Conservation (phyloP, 441 rosid genomes). For the Mallotus japonicus region DNA sequence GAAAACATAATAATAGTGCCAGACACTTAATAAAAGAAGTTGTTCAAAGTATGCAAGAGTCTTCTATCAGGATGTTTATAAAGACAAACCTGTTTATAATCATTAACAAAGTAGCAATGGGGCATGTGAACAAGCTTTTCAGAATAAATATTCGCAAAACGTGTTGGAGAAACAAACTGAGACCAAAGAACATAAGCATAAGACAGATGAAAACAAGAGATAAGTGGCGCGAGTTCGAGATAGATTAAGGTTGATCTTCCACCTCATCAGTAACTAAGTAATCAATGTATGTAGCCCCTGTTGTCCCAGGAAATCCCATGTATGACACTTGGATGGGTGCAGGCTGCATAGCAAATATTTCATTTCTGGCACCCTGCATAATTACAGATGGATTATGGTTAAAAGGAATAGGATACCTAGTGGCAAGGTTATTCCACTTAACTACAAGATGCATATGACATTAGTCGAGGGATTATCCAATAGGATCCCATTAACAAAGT, state of each 20-base stretch:
- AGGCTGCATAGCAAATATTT: constrained; percentile 97
- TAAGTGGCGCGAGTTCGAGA: not conserved
- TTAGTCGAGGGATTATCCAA: not conserved
- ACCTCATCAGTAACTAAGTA: constrained; percentile 99
- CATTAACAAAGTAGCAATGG: constrained; percentile 97
- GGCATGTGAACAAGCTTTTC: constrained; percentile 98
- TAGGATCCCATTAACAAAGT: not conserved
- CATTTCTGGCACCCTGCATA: constrained; percentile 95
- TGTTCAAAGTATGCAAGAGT: no score
- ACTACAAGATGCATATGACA: not conserved
- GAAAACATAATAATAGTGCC: constrained; percentile 25
- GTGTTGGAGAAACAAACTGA: constrained; percentile 92
- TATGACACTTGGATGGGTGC: constrained; percentile 98
- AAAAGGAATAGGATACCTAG: not conserved
- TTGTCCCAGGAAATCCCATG: constrained; percentile 99
- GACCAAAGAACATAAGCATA: constrained; percentile 19
- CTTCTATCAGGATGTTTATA: not conserved
- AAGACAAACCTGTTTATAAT: constrained; percentile 81
- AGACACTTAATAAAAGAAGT: constrained; percentile 11
- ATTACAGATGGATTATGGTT: not conserved
- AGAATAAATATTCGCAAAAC: constrained; percentile 75
- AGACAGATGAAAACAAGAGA: constrained; percentile 8
- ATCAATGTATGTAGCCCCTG: constrained; percentile 92
- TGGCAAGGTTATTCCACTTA: no score
- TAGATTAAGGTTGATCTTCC: constrained; percentile 10